phyloP scores from a whole-genome alignment of 2,329 filamentous ascomycete genomes.

The Chaetomium olivaceum region DNA sequence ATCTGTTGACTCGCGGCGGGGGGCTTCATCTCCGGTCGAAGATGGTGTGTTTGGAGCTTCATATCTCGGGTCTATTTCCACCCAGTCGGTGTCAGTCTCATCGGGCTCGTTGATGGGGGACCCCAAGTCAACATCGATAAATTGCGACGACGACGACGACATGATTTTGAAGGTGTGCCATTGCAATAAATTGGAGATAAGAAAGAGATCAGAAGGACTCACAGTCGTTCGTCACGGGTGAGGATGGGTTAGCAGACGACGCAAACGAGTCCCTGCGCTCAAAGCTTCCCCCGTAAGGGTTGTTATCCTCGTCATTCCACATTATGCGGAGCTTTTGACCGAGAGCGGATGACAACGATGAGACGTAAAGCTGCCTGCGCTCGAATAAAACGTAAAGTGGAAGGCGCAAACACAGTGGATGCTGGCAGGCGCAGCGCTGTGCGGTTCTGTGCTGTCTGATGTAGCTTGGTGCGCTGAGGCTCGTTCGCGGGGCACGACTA shows the following conservation, averaged over 20 bases:
- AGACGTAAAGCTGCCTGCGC: slow-evolving; percentile 4
- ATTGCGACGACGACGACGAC: slow-evolving; percentile 7
- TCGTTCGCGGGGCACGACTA: slow-evolving; percentile 6
- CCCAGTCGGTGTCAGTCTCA: slow-evolving; percentile 51
- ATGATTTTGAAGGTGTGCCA: slow-evolving; percentile 11
- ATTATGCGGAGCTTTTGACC: slow-evolving; percentile 49
- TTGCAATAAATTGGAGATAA: neutral
- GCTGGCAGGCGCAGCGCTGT: neutral
- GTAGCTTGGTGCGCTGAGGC: neutral
- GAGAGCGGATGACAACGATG: slow-evolving; percentile 8
- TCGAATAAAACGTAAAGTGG: neutral
- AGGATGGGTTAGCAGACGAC: slow-evolving; percentile 66
- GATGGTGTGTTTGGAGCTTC: slow-evolving; percentile 71
- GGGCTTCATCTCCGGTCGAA: slow-evolving; percentile 67
- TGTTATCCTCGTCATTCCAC: slow-evolving; percentile 99
- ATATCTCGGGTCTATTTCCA: slow-evolving; percentile 55
- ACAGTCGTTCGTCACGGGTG: slow-evolving; percentile 60
- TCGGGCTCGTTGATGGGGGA: slow-evolving; percentile 34
- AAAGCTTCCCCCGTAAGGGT: slow-evolving; percentile 90
- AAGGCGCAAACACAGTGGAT: neutral
- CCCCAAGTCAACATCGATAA: slow-evolving; percentile 36
- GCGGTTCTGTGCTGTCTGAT: neutral
- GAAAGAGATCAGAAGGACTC: slow-evolving; percentile 41
- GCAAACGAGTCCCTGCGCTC: slow-evolving; percentile 80
- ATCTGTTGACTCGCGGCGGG: slow-evolving; percentile 44